A percentile compares a stretch with the other conserved stretches of the same genome.
These are phyloP conservation scores for Colletotrichum liaoningense DNA, from an alignment of 2,329 filamentous ascomycete genomes.

Conservation along the genomic window DNA sequence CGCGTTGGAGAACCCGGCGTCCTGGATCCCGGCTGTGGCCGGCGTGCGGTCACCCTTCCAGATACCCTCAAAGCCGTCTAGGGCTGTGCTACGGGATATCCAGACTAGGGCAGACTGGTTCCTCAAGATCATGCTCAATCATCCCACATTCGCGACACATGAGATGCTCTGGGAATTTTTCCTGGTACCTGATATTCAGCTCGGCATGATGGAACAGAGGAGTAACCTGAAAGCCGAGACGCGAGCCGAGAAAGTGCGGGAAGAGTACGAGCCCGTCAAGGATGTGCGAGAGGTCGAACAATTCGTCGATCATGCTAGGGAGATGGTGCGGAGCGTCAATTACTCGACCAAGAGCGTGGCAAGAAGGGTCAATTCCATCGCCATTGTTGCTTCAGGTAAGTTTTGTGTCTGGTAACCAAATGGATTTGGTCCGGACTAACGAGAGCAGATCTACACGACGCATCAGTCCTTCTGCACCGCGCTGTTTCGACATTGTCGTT, in stretches of 20 bases:
- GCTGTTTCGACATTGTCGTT: slow-evolving; percentile 69
- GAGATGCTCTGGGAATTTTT: slow-evolving; percentile 99
- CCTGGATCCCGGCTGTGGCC: slow-evolving; percentile 87
- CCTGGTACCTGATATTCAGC: slow-evolving; percentile 91
- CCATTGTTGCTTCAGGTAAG: slow-evolving; percentile 71
- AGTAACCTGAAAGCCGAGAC: slow-evolving; percentile 88
- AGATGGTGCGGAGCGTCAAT: slow-evolving; percentile 88
- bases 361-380: slow-evolving; percentile 80
- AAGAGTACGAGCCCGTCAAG: slow-evolving; percentile 87
- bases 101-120: slow-evolving; percentile 90
- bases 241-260: slow-evolving; percentile 83
- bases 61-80: slow-evolving; percentile 90
- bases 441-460: slow-evolving; percentile 73
- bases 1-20: slow-evolving; percentile 90
- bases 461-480: slow-evolving; percentile 65
- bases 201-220: slow-evolving; percentile 89
- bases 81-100: slow-evolving; percentile 86
- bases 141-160: slow-evolving; percentile 94
- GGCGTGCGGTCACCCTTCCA: slow-evolving; percentile 90
- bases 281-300: slow-evolving; percentile 91
- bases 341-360: slow-evolving; percentile 85
- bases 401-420: not conserved
- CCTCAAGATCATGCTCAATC: slow-evolving; percentile 84
- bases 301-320: slow-evolving; percentile 90
- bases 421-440: not conserved